Evolutionary conservation across 352 stramenopile species (phyloP).

Genomic region (Pythium aphanidermatum): DNA sequence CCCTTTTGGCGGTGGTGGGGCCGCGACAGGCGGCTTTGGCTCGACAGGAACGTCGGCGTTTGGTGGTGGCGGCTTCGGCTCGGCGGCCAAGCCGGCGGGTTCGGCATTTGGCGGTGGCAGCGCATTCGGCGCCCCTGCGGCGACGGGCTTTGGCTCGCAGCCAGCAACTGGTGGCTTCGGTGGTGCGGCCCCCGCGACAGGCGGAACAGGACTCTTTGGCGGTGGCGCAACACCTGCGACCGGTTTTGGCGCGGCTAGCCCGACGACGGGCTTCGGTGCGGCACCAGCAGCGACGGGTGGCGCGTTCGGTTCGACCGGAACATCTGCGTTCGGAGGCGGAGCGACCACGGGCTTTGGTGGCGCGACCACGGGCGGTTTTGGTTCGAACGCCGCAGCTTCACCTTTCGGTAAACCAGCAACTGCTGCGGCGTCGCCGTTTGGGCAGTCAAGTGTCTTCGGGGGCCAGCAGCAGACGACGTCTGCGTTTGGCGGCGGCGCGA

Average conservation of each 20-base stretch:
- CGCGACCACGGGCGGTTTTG: slow-evolving; percentile 19
- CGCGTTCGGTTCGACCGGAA: not conserved
- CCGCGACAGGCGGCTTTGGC: slow-evolving; percentile 33
- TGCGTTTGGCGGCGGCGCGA: slow-evolving; percentile 17
- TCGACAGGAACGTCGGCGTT: slow-evolving; percentile 32
- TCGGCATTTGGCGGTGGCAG: slow-evolving; percentile 12
- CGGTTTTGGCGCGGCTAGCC: slow-evolving; percentile 9
- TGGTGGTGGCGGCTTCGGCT: slow-evolving; percentile 23
- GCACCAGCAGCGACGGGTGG: too few species aligned
- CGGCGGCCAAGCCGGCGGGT: slow-evolving; percentile 14
- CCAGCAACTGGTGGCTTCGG: slow-evolving; percentile 24
- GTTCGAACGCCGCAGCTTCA: slow-evolving; percentile 26
- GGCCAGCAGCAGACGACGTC: slow-evolving; percentile 5
- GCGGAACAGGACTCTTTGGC: slow-evolving; percentile 18
- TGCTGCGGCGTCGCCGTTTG: slow-evolving; percentile 54
- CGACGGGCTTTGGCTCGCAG: slow-evolving; percentile 30
- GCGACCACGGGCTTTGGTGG: slow-evolving; percentile 14
- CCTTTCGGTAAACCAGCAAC: slow-evolving; percentile 49
- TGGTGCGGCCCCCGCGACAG: slow-evolving; percentile 21
- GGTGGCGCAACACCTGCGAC: not conserved
- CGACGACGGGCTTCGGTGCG: slow-evolving; percentile 11
- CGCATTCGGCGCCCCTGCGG: too few species aligned
- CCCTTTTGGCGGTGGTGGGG: slow-evolving; percentile 37
- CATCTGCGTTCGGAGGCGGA: slow-evolving; percentile 1
- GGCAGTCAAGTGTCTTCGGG: slow-evolving; percentile 46